Evolutionary conservation across 2,329 filamentous ascomycete species (phyloP), one percentile per base, ranked within the genome.

Genomic region (Calonectria hongkongensis): DNA sequence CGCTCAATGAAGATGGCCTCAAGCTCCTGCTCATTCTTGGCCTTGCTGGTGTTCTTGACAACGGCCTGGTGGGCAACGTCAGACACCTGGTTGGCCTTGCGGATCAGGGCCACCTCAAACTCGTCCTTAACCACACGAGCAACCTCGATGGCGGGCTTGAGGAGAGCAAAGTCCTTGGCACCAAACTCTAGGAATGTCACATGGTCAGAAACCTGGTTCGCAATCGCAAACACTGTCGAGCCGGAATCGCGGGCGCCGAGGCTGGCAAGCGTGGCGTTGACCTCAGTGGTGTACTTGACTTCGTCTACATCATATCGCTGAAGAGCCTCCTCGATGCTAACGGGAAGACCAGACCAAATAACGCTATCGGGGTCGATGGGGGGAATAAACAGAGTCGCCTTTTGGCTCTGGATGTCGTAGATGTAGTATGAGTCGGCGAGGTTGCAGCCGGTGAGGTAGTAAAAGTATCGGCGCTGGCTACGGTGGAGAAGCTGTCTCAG

Each of bases 401-500:
- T 91, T 76, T 92, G 89, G 60, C 91, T 89, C 56, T 90, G 87
- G 71, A 98, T 93, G 76, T 98, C 93, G 87, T 98, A 98, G 70
- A 93, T 90, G 73, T 95, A 90, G 82, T 93, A 92, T 79, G 93
- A 93, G 84, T 98, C 95, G 72, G 96, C 90, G 36, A 97, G 89
- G 74, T 92, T 89, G 81, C 88, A 97, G 78, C 97, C 97, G 28
- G 95, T 96, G 54, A 98, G 88, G 85, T 99, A 99, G 90, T 94
- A 98, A 87, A 99, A 99, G 84, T 92, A 94, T 68, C 97, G 93
- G 75, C 96, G 94, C 85, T 98, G 96, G 76, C 95, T 95, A 77
- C 60, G 12, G 6, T 18, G 30, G 39, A 13, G 1, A 39, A 13
- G 1, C 41, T 67, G 68, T 39, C 50, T 75, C 15, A 75, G 74